Evolutionary conservation across 257 asterid species (phyloP), one percentile per base, ranked within the genome.

Genomic region (Solanum neorickii): DNA sequence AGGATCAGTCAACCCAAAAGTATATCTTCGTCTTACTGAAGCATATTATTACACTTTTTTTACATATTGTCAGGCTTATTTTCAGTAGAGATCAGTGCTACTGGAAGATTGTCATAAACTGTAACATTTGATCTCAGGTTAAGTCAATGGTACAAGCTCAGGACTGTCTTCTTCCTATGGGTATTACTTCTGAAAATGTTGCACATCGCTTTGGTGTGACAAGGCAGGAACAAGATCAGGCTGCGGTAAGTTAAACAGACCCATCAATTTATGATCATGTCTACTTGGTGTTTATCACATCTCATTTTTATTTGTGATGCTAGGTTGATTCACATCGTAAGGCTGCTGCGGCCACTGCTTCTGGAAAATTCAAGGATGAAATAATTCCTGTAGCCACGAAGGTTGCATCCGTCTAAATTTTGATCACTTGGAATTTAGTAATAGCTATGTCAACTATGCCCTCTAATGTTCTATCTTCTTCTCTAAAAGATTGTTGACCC

Each of bases 131-230:
- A 86, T 87, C 85, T 49, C 94, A 97, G 98, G 98, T 93, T 49
- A 93, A 91, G 89, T 86, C 93, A 27, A 92, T 96, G 93, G 97
- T 91, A 80, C 96, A 94, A 86, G 99, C 99, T 16, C 99, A 96
- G 88, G 92, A 96, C 89, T 97, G 99, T 90, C 98, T 97, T 91
- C 95, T 97, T 87, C 99, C 99, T 33, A 96, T 97, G 99, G 99
- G 99, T 56, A 72, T 97, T 86, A 97, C 99, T 47, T 97, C 99
- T n/a, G 99, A 97, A 92, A 97, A 97, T 88, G 99, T 97, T 14
- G 98, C 99, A 18, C 93, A 94, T 49, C 98, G 99, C 83, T 97
- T 97, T 89, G 96, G 95, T 33, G 96, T 97, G 90, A 91, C 98
- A 39, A 95, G 99, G 92, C 92, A 91, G 92, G 98, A 96, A 89